Conservation (phyloP, 2,329 filamentous ascomycete species). For the Fusarium tricinctum region DNA sequence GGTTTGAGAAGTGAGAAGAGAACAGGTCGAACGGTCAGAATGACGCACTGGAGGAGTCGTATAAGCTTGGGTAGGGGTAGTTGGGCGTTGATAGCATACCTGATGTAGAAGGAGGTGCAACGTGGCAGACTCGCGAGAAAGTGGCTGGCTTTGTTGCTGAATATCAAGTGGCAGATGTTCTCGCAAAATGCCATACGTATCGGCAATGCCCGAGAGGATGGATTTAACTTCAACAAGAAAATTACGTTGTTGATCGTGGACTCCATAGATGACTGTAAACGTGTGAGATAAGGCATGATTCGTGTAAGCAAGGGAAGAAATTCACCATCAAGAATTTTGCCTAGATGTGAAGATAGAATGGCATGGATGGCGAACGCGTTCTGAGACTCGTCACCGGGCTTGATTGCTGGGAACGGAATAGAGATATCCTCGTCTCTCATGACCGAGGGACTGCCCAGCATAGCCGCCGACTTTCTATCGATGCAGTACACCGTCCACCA, state of each 20-base stretch:
- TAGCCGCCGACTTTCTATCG: slow-evolving; percentile 39
- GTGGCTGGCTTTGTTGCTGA: slow-evolving; percentile 16
- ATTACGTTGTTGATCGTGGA: slow-evolving; percentile 24
- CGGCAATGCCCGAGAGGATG: slow-evolving; percentile 37
- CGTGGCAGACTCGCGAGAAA: slow-evolving; percentile 41
- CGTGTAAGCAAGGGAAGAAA: not conserved
- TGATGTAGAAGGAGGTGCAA: slow-evolving; percentile 38
- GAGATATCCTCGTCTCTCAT: slow-evolving; percentile 41
- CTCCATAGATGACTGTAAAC: slow-evolving; percentile 33
- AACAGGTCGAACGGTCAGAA: slow-evolving; percentile 39
- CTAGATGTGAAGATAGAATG: slow-evolving; percentile 37
- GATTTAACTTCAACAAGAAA: slow-evolving; percentile 39
- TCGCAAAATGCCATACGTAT: slow-evolving; percentile 27
- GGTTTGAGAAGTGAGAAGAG: slow-evolving; percentile 42
- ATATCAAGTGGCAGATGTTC: slow-evolving; percentile 31
- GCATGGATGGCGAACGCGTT: slow-evolving; percentile 39
- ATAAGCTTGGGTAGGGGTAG: not conserved
- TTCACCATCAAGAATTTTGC: slow-evolving; percentile 43
- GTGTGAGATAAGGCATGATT: not conserved
- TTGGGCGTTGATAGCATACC: not conserved
- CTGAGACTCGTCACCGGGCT: slow-evolving; percentile 20
- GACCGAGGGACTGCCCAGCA: slow-evolving; percentile 36
- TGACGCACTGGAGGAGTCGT: slow-evolving; percentile 21
- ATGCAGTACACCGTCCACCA: slow-evolving; percentile 46
- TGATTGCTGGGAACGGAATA: slow-evolving; percentile 35